Evolutionary conservation across 176 grass and related monocot genomes (phyloP).

Genomic region (Elaeis guineensis): DNA sequence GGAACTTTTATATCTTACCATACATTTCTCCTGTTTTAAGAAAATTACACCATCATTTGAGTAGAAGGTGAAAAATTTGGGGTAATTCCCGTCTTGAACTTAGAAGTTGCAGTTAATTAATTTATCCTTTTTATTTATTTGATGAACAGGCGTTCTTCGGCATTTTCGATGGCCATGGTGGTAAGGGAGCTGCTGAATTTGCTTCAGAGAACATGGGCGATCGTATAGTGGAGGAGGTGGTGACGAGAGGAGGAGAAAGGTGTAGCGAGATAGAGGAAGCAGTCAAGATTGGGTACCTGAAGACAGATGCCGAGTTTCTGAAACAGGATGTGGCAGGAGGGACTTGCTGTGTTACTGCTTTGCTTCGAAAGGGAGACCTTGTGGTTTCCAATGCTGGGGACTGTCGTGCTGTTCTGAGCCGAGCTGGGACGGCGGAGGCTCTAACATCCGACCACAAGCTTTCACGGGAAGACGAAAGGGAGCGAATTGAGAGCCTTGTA

Average conservation of each 20-base stretch:
- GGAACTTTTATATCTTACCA: too few relatives aligned
- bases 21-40: too few relatives aligned
- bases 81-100: too few relatives aligned
- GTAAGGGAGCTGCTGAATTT: conserved; percentile 80
- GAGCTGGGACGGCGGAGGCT: conserved; percentile 60
- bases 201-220: conserved; percentile 66
- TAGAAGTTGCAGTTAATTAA: too few relatives aligned
- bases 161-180: conserved; percentile 92
- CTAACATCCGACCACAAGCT: conserved; percentile 80
- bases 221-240: conserved; percentile 48
- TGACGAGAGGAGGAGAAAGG: conserved; percentile 10
- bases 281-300: conserved; percentile 54
- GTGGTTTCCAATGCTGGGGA: conserved; percentile 83
- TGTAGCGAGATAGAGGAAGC: conserved; percentile 35
- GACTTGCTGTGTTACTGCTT: conserved; percentile 76
- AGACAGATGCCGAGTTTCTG: conserved; percentile 67
- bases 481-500: conserved; percentile 82
- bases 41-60: too few relatives aligned
- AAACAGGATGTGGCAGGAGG: conserved; percentile 65
- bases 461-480: conserved; percentile 59
- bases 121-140: background rate
- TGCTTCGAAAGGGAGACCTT: conserved; percentile 50
- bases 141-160: conserved; percentile 66
- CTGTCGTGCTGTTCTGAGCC: conserved; percentile 80
- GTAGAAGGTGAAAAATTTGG: too few relatives aligned